Evolutionary conservation across 2,329 filamentous ascomycete species (phyloP).

Genomic region (Colletotrichum trifolii): DNA sequence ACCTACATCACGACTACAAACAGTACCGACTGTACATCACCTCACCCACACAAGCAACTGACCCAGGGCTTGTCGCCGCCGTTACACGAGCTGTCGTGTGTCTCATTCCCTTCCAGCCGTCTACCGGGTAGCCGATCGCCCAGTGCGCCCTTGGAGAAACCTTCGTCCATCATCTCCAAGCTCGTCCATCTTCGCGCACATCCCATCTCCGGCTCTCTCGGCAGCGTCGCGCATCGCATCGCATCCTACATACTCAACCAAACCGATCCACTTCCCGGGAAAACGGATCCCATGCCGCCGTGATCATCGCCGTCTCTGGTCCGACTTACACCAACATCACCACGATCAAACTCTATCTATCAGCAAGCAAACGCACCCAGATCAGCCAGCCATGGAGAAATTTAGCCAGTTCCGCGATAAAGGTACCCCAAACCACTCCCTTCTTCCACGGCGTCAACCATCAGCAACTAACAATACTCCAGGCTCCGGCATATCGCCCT

Average conservation of each 20-base stretch:
- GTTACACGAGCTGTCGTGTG: conserved; percentile 3
- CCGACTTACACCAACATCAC: conserved; percentile 24
- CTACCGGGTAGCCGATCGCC: neutral
- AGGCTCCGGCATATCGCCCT: conserved; percentile 97
- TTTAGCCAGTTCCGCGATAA: conserved; percentile 93
- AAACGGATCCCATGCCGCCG: conserved; percentile 24
- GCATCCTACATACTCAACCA: too few species aligned
- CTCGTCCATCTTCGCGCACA: too few species aligned
- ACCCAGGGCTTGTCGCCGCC: neutral
- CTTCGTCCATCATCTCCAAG: too few species aligned
- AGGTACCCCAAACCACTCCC: conserved; percentile 61
- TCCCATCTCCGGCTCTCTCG: neutral
- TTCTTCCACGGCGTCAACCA: neutral
- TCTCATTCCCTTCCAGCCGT: neutral
- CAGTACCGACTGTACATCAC: neutral
- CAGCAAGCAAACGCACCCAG: neutral
- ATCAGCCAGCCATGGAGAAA: conserved; percentile 78
- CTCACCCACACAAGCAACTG: neutral
- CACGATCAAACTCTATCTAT: neutral
- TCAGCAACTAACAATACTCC: conserved; percentile 7
- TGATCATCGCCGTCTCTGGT: conserved; percentile 1
- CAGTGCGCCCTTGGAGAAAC: too few species aligned
- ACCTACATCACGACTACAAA: neutral
- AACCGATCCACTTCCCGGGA: too few species aligned
- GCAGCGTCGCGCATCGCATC: neutral